Base-by-base conservation (phyloP, 2,329 filamentous ascomycete species). In the Zymoseptoria tritici region DNA sequence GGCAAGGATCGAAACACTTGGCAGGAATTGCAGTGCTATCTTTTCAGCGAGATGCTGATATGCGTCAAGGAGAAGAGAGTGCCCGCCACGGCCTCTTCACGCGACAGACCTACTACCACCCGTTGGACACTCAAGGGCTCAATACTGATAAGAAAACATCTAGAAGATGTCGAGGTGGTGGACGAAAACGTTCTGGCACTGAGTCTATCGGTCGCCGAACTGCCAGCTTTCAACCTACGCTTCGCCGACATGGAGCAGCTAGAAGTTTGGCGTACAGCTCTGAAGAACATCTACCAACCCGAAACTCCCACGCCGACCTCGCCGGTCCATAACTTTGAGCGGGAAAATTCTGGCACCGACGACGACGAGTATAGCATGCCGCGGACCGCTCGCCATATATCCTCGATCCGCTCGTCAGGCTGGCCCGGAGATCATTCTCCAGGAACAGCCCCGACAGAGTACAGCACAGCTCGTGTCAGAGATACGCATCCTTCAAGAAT, bases 31-130 rank as follows among this genome's bases (percentile, higher is more conserved):
- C 92, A 99, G 74, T 99, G 94, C 74, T 99, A 91, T 73, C 82
- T 99, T 29, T 99, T 99, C 72, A 90, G 89, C 4, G 94, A 99
- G 77, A 99, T 99, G 94, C 88, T 99, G 68, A 99, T 99, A 65
- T 99, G 94, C 72, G 91, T 99, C 62, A 99, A 97, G 76, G 94
- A 97, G 77, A 97, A 97, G 83, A 96, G 92, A 77, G 75, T 81
- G 8, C 73, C 79, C 9, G 66, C 79, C 49, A 68, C 74, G 53
- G 72, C 69, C 62, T 78, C 78, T 22, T 67, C 75, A 1, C 76
- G 76, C 19, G 78, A 79, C 4, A 54, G 79, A 0, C 82, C 81
- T 21, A 81, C 82, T 58, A 92, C 88, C 73, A 79, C 83, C 9
- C 85, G 85, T 64, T 97, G 89, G 79, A 96, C 92, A 0, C 80